These are phyloP conservation scores for Xerocomus brunneocitrinus DNA, from an alignment of 768 basidiomycete species.

Conservation along the genomic window DNA sequence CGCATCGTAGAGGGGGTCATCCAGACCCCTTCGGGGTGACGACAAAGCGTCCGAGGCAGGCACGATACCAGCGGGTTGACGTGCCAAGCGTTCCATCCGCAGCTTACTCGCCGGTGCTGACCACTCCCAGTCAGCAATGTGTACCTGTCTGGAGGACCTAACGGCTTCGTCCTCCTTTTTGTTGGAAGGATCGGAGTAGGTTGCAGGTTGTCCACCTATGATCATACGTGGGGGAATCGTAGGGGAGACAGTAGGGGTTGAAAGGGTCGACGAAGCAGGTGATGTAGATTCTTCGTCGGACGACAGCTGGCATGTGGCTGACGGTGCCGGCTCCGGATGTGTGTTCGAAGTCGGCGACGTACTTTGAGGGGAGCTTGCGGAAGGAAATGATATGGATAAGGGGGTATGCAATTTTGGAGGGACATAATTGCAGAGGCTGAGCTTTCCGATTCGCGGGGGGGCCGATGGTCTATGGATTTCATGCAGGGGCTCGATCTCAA, in stretches of 20 bases:
- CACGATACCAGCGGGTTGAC: not conserved
- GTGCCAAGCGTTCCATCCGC: not conserved
- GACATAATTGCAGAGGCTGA: slow-evolving; percentile 32
- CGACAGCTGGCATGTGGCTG: not conserved
- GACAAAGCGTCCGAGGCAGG: slow-evolving; percentile 23
- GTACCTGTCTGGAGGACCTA: not conserved
- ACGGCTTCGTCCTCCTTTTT: not conserved
- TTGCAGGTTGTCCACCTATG: slow-evolving; percentile 26
- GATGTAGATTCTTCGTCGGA: slow-evolving; percentile 19
- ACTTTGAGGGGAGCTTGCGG: not conserved
- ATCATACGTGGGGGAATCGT: slow-evolving; percentile 19
- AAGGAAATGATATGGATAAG: slow-evolving; percentile 3
- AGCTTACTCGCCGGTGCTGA: slow-evolving; percentile 1
- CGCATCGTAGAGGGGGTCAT: slow-evolving; percentile 46
- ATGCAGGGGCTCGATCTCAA: not conserved
- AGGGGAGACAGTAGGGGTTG: slow-evolving; percentile 22
- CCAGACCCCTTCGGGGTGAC: not conserved
- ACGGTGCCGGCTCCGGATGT: not conserved
- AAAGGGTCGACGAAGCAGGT: slow-evolving; percentile 26
- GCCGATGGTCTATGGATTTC: not conserved
- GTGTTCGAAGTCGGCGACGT: not conserved
- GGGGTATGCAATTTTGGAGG: slow-evolving; percentile 19
- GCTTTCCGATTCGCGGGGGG: slow-evolving; percentile 15
- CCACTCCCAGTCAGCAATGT: slow-evolving; percentile 25
- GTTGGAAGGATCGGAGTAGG: not conserved